phyloP scores from a whole-genome alignment of 495 filamentous ascomycete species.

The Pseudoneurospora amorphoporcata region DNA sequence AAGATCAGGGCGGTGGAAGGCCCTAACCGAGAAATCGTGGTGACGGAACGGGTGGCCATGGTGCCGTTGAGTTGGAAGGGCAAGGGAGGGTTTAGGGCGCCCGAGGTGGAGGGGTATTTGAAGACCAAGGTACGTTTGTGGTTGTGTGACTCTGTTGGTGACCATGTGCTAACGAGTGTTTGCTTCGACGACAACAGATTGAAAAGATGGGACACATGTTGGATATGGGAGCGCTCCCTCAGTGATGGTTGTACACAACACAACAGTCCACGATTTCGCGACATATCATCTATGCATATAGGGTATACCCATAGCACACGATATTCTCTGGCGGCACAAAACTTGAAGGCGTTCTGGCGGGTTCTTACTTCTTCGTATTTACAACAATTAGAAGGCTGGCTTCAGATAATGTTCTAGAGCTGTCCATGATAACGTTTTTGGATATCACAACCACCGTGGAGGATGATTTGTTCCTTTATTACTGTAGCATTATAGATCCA shows the following conservation, averaged over 20 bases:
- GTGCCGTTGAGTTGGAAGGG: constrained; percentile 90
- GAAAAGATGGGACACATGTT: constrained; percentile 35
- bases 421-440: no score
- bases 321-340: neutral
- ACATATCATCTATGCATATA: neutral
- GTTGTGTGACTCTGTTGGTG: neutral
- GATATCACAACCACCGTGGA: no score
- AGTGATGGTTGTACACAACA: constrained; percentile 3
- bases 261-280: neutral
- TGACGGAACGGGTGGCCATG: constrained; percentile 89
- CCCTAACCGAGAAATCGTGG: constrained; percentile 72
- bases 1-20: constrained; percentile 94
- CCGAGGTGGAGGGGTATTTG: constrained; percentile 87
- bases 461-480: no score
- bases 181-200: constrained; percentile 20
- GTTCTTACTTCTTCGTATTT: neutral
- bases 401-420: neutral
- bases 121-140: constrained; percentile 70
- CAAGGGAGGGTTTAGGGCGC: constrained; percentile 69
- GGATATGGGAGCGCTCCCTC: constrained; percentile 18
- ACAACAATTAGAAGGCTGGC: neutral
- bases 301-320: neutral
- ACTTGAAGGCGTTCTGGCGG: neutral
- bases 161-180: constrained; percentile 7
- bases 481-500: no score